A percentile compares a stretch with the other conserved stretches of the same genome.
phyloP scores from a whole-genome alignment of 441 rosid genomes.

The Erodium chrysanthum region DNA sequence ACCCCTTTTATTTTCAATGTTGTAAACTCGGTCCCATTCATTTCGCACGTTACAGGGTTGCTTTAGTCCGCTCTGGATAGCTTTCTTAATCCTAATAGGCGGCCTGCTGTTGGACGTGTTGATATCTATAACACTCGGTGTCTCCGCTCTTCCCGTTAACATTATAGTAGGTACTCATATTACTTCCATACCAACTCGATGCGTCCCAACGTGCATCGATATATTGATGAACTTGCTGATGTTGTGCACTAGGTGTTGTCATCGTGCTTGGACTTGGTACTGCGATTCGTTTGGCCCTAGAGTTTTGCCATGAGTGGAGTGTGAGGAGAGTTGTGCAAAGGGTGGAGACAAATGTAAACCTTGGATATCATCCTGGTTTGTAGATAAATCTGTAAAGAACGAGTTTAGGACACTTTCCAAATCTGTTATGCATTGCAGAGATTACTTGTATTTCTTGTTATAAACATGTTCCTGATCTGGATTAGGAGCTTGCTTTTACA shows the following conservation, averaged over 20 bases:
- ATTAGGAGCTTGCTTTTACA: too few relatives aligned
- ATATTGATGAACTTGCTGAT: background rate
- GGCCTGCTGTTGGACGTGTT: constrained; percentile 77
- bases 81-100: constrained; percentile 76
- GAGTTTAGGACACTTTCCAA: constrained; percentile 5
- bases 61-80: constrained; percentile 81
- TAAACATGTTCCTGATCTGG: background rate
- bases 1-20: background rate
- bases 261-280: constrained; percentile 87
- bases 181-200: background rate
- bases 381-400: constrained; percentile 23
- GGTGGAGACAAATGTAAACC: constrained; percentile 42
- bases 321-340: constrained; percentile 60
- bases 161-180: constrained; percentile 52
- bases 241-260: constrained; percentile 44
- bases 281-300: constrained; percentile 58
- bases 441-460: background rate
- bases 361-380: constrained; percentile 48
- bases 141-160: constrained; percentile 75
- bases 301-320: constrained; percentile 79
- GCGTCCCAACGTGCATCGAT: background rate
- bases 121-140: constrained; percentile 73
- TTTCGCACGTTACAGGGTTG: constrained; percentile 39
- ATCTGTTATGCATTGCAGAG: background rate
- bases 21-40: background rate